A percentile compares a stretch with the other conserved stretches of the same genome.
Conservation (phyloP, 2,329 filamentous ascomycete genomes). For the Colletotrichum plurivorum region DNA sequence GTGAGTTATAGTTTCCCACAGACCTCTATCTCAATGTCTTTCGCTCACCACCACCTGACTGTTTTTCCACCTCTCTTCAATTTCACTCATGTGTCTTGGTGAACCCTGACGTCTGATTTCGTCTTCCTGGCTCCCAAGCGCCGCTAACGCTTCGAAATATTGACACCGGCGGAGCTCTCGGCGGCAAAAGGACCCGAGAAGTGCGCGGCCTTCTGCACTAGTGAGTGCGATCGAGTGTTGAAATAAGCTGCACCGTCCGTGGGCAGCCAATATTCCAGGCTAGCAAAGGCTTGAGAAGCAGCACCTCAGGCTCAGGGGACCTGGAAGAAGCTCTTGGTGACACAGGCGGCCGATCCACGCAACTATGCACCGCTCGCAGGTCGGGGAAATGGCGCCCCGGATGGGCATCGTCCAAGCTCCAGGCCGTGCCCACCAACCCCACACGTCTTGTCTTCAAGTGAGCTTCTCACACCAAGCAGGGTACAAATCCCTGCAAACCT, state of each 20-base stretch:
- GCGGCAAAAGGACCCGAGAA: conserved; percentile 15
- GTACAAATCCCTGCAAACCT: conserved; percentile 26
- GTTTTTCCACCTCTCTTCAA: too few relatives aligned
- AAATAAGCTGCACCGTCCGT: conserved; percentile 23
- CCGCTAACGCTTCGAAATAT: conserved; percentile 7
- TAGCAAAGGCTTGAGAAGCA: conserved; percentile 10
- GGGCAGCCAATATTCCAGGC: background rate
- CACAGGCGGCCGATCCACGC: conserved; percentile 35
- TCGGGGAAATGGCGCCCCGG: conserved; percentile 29
- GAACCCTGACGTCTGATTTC: background rate
- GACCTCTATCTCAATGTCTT: background rate
- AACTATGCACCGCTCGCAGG: conserved; percentile 4
- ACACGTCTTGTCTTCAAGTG: conserved; percentile 38
- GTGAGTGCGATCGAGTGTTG: conserved; percentile 7
- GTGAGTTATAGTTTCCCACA: background rate
- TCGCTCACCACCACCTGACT: background rate
- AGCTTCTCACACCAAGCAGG: conserved; percentile 2
- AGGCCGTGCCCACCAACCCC: conserved; percentile 37
- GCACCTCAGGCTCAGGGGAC: background rate
- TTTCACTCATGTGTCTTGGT: too few relatives aligned
- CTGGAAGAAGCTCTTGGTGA: conserved; percentile 19
- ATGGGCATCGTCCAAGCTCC: conserved; percentile 29
- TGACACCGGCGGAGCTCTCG: background rate
- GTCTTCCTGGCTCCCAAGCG: conserved; percentile 1
- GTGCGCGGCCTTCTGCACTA: conserved; percentile 20